Conservation (phyloP, 768 basidiomycete species). For the Leucocoprinus sp. region DNA sequence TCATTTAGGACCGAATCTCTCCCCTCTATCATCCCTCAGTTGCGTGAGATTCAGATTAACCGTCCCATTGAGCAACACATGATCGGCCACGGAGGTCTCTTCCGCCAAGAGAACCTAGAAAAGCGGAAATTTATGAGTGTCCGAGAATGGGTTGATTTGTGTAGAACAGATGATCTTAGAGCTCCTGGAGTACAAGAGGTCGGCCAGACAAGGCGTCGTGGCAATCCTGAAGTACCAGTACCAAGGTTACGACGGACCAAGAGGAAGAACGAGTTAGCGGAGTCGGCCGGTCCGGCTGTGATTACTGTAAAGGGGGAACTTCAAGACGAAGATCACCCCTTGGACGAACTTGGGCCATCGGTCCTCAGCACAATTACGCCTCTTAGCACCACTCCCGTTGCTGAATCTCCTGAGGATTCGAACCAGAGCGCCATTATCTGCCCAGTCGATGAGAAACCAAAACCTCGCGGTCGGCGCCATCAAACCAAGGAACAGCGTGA, state of each 20-base stretch:
- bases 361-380: conserved; percentile 24
- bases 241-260: conserved; percentile 31
- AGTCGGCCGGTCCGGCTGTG: conserved; percentile 35
- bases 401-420: conserved; percentile 17
- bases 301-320: conserved; percentile 42
- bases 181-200: conserved; percentile 69
- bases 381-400: conserved; percentile 30
- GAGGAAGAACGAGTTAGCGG: conserved; percentile 31
- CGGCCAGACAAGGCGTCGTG: conserved; percentile 36
- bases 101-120: conserved; percentile 86
- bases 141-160: conserved; percentile 81
- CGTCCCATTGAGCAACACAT: conserved; percentile 93
- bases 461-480: conserved; percentile 6
- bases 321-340: conserved; percentile 25
- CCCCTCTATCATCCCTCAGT: conserved; percentile 62
- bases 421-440: conserved; percentile 4
- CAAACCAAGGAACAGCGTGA: conserved; percentile 22
- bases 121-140: conserved; percentile 78
- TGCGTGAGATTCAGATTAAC: conserved; percentile 70
- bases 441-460: conserved; percentile 19
- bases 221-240: conserved; percentile 17
- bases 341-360: conserved; percentile 14
- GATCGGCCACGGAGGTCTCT: conserved; percentile 79
- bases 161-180: conserved; percentile 59
- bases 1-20: conserved; percentile 55